These are phyloP conservation scores for Symbiodinium natans DNA, from an alignment of 73 alveolate genomes.

Conservation along the genomic window DNA sequence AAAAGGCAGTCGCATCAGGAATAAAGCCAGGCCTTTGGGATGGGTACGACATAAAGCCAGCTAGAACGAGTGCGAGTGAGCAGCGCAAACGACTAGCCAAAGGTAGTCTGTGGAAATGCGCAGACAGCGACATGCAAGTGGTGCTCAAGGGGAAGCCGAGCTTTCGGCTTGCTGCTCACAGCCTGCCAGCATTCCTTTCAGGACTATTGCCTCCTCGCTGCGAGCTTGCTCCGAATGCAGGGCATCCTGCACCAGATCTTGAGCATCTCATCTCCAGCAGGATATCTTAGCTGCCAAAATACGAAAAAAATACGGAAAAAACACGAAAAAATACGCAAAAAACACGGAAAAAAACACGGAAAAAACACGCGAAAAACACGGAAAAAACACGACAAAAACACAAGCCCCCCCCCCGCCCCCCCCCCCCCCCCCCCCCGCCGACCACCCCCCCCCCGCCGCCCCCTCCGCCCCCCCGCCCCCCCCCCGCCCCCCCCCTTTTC, in stretches of 20 bases:
- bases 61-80: background rate
- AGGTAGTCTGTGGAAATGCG: background rate
- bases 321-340: too few species aligned
- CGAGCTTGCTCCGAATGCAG: conserved; percentile 83
- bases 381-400: too few species aligned
- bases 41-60: background rate
- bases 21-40: background rate
- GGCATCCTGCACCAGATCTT: conserved; percentile 30
- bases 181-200: conserved; percentile 51
- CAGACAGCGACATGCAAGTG: background rate
- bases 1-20: background rate
- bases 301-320: too few species aligned
- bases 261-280: background rate
- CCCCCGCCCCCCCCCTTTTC: too few species aligned
- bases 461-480: too few species aligned
- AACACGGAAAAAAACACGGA: too few species aligned
- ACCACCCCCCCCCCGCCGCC: too few species aligned
- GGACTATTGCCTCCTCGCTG: conserved; percentile 31
- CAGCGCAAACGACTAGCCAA: background rate
- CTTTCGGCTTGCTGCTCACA: conserved; percentile 39
- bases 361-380: too few species aligned
- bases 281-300: too few species aligned
- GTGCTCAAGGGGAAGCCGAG: background rate
- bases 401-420: too few species aligned
- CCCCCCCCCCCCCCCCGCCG: too few species aligned